Base-by-base conservation (phyloP, 208 protist species). In the Trypanosomatidae sp. region DNA sequence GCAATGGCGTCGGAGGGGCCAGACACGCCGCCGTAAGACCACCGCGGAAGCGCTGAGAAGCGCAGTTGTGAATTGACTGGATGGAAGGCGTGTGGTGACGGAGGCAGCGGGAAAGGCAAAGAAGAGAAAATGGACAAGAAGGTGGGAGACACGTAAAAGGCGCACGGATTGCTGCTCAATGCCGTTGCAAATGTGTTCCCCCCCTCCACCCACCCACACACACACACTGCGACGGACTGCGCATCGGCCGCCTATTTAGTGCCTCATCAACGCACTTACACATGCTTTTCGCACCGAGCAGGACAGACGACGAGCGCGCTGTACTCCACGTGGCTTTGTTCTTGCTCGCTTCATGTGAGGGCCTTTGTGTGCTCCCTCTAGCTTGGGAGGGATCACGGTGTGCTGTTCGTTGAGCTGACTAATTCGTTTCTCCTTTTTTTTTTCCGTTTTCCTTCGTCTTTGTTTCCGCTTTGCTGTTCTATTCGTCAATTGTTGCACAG, bases 1-100 rank as follows among this genome's bases (percentile, higher is more conserved):
- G 75, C 75, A 28, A 59, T 80, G 69, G 64, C 49, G 36, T 75
- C 75, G 64, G 75, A 80, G 46, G 69, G 53, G 15, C 39, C 55
- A 0, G 69, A 80, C 39, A 80, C 75, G 10, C 75, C 75, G 12
- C 64, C 69, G 12, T 9, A 36, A 13, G 68, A 59, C 3, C 19
- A 53, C 30, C 66, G 64, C 47, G 33, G 69, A 39, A 9, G 41
- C 25, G 13, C 62, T n/a, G 66, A 55, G 7, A 72, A 71, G 17
- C 19, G 22, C 10, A 47, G 39, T 12, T 53, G 66, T 64, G 60
- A 74, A 4, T 41, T 74, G 69, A 79, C 47, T 79, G 43, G 19
- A 39, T 13, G 33, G 36, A 53, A 52, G 6, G n/a, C 28, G 60
- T 46, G n/a, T 13, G 60, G 9, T 47, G 22, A 65, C n/a, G 9